Evolutionary conservation across 1,284 basidiomycete species (phyloP).

Genomic region (Tausonia pullulans): DNA sequence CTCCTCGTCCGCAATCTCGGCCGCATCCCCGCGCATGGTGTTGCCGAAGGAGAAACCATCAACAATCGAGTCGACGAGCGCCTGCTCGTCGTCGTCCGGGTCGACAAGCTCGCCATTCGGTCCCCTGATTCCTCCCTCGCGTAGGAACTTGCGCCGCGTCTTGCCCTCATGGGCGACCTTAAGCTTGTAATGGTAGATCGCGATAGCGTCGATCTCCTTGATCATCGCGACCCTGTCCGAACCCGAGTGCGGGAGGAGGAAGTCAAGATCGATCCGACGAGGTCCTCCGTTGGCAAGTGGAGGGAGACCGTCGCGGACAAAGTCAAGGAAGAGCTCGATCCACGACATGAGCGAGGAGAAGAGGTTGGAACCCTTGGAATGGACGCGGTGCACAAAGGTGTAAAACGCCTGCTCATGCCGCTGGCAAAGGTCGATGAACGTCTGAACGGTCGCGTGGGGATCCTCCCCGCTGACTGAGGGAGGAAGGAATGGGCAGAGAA

Average conservation of each 20-base stretch:
- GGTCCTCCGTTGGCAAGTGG: constrained; percentile 38
- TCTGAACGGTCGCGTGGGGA: constrained; percentile 75
- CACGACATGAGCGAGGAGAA: constrained; percentile 93
- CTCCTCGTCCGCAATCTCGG: constrained; percentile 62
- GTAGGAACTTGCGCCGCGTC: constrained; percentile 60
- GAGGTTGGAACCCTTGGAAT: constrained; percentile 87
- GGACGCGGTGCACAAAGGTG: constrained; percentile 95
- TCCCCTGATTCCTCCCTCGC: constrained; percentile 34
- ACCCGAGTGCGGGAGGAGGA: constrained; percentile 68
- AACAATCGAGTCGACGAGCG: constrained; percentile 64
- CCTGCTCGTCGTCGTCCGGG: constrained; percentile 52
- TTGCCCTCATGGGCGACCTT: constrained; percentile 85
- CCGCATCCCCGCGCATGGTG: constrained; percentile 59
- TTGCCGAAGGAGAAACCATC: constrained; percentile 69
- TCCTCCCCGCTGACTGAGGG: constrained; percentile 65
- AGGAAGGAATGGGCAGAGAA: background rate
- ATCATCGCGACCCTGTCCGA: constrained; percentile 63
- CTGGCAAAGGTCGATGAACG: constrained; percentile 85
- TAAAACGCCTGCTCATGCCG: constrained; percentile 95
- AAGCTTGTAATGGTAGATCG: constrained; percentile 80
- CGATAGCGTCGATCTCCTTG: constrained; percentile 71
- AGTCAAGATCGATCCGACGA: constrained; percentile 59
- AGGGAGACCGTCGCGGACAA: constrained; percentile 73
- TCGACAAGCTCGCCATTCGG: constrained; percentile 30
- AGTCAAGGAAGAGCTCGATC: constrained; percentile 90